Evolutionary conservation across 1,284 basidiomycete genomes (phyloP), one percentile per base, ranked within the genome.

Genomic region (Crepidotus sp.): DNA sequence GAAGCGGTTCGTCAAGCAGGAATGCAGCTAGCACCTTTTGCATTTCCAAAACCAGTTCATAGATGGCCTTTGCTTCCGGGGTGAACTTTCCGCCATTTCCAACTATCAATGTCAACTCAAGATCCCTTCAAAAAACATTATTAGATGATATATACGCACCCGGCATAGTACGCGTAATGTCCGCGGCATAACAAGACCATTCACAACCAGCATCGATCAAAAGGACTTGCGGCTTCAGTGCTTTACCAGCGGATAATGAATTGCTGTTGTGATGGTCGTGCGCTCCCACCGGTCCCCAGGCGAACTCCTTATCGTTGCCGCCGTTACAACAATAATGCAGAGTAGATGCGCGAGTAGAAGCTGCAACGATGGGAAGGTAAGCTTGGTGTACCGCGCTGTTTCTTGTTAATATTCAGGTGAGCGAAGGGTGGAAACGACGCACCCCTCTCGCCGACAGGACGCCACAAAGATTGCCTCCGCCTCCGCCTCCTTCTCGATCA

Each of bases 171-270:
- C 84, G 77, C 2, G 84, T 88, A 53, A 88, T 87, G 57, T 91
- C 87, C 0, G 82, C 74, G 0, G 83, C 83, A 55, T 91, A 87
- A 59, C 77, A 84, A 34, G 79, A 70, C 80, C 80, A 92, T 64
- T 96, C 92, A 56, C 89, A 91, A 0, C 91, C 90, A 1, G 91
- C 91, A 57, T 96, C 92, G 49, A 95, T 91, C 30, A 95, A 74
- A 4, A 96, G 69, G 3, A 93, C 83, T 59, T 92, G 88, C 0
- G 89, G 84, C 8, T 67, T 59, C 27, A 86, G 55, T 8, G 70
- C 62, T 36, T 67, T 70, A 13, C 60, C 61, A 29, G 71, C 65
- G 1, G 64, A 60, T 34, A 83, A 63, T 0, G 64, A 60, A 22
- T 71, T 67, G 17, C 59, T 61, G 57, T 83, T 80, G 24, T 69